phyloP scores from a whole-genome alignment of 2,329 filamentous ascomycete species.

The Neofusicoccum sp. region DNA sequence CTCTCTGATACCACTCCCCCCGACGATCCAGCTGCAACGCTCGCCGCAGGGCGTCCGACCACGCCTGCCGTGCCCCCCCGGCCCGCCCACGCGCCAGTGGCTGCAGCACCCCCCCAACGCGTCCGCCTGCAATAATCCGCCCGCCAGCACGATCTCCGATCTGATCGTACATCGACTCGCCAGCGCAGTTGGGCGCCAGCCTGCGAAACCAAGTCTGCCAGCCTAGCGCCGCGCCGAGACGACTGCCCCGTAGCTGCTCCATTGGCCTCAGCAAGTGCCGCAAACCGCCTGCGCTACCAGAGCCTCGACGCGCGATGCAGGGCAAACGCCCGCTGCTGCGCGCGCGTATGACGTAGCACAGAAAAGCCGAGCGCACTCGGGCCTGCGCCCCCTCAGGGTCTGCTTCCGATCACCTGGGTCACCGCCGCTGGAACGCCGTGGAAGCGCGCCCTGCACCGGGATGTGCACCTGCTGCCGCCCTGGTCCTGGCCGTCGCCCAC shows the following conservation, averaged over 20 bases:
- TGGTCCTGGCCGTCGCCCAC: slow-evolving; percentile 9
- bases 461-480: slow-evolving; percentile 15
- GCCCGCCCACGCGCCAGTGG: slow-evolving; percentile 5
- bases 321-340: slow-evolving; percentile 9
- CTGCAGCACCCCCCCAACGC: slow-evolving; percentile 3
- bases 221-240: background rate
- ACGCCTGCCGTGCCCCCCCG: background rate
- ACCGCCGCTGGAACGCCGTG: slow-evolving; percentile 20
- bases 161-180: slow-evolving; percentile 15
- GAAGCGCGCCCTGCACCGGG: slow-evolving; percentile 15
- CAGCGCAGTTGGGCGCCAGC: slow-evolving; percentile 16
- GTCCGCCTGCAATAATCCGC: slow-evolving; percentile 9
- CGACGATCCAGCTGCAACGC: slow-evolving; percentile 16
- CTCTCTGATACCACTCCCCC: slow-evolving; percentile 3
- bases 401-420: slow-evolving; percentile 17
- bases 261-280: background rate
- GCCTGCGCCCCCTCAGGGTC: slow-evolving; percentile 10
- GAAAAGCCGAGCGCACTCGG: slow-evolving; percentile 13
- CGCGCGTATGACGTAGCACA: slow-evolving; percentile 17
- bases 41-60: background rate
- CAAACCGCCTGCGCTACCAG: background rate
- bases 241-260: background rate
- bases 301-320: slow-evolving; percentile 15
- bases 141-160: slow-evolving; percentile 14
- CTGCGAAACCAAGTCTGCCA: slow-evolving; percentile 1